Evolutionary conservation across 1,284 basidiomycete genomes (phyloP).

Genomic region (Fomes fomentarius): DNA sequence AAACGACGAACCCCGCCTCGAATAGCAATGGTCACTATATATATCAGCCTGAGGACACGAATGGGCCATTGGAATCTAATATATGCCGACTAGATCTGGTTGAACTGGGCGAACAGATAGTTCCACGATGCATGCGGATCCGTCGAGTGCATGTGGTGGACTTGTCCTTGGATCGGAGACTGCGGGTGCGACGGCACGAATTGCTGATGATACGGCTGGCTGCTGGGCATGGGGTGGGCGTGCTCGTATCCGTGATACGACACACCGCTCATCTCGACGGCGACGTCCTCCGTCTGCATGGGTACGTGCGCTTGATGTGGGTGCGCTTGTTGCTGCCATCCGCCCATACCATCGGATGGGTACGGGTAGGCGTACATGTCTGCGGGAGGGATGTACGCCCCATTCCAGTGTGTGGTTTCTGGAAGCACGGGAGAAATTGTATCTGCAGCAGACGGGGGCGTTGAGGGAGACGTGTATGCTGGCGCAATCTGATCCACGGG

Average conservation of each 20-base stretch:
- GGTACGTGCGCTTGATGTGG: slow-evolving; percentile 16
- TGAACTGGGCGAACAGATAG: slow-evolving; percentile 32
- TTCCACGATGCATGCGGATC: slow-evolving; percentile 35
- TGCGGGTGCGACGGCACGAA: slow-evolving; percentile 20
- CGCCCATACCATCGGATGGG: slow-evolving; percentile 20
- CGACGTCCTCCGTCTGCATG: slow-evolving; percentile 14
- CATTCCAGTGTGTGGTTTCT: slow-evolving; percentile 11
- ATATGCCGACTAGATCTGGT: slow-evolving; percentile 13
- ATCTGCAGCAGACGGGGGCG: slow-evolving; percentile 3
- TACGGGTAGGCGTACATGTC: slow-evolving; percentile 25
- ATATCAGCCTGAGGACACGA: not conserved
- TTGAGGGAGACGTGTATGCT: slow-evolving; percentile 22
- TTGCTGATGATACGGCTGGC: slow-evolving; percentile 11
- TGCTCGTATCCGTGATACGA: slow-evolving; percentile 25
- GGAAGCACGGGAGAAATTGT: not conserved
- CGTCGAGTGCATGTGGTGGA: slow-evolving; percentile 21
- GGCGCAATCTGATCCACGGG: slow-evolving; percentile 24
- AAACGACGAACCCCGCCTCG: too few relatives aligned
- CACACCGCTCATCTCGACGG: slow-evolving; percentile 18
- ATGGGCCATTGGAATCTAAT: not conserved
- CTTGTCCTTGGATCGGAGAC: slow-evolving; percentile 23
- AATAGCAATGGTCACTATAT: too few relatives aligned
- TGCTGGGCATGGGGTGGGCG: slow-evolving; percentile 1
- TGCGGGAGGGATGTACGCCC: slow-evolving; percentile 11
- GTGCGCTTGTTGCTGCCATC: slow-evolving; percentile 28